phyloP scores from a whole-genome alignment of 2,329 filamentous ascomycete genomes.

The Orbilia ellipsospora region DNA sequence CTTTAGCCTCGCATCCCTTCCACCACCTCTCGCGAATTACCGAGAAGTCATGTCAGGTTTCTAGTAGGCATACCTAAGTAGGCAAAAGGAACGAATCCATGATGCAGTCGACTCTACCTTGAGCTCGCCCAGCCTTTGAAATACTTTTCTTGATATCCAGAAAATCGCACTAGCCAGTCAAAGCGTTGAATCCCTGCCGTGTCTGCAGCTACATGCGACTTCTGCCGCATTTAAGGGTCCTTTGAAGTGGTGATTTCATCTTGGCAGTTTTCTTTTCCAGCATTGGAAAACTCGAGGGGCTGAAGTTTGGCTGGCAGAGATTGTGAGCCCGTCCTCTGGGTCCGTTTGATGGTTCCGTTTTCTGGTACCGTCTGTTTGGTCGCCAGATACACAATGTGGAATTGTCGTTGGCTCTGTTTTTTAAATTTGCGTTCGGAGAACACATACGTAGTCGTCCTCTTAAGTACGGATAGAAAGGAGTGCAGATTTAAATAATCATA shows the following conservation, averaged over 20 bases:
- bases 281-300: constrained; percentile 4
- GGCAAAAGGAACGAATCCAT: not conserved
- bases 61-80: not conserved
- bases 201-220: constrained; percentile 16
- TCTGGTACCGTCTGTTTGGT: no score
- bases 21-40: constrained; percentile 7
- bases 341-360: not conserved
- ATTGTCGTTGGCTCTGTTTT: no score
- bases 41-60: constrained; percentile 13
- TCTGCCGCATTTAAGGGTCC: constrained; percentile 34
- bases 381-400: no score
- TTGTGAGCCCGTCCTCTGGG: not conserved
- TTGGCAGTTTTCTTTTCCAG: constrained; percentile 21
- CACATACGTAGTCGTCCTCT: constrained; percentile 13
- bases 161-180: constrained; percentile 14
- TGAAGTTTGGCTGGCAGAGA: constrained; percentile 4
- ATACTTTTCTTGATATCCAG: constrained; percentile 1
- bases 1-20: constrained; percentile 22
- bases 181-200: constrained; percentile 19
- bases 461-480: constrained; percentile 1
- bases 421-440: no score
- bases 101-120: constrained; percentile 7
- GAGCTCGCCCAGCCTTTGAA: constrained; percentile 2
- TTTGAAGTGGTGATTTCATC: constrained; percentile 13
- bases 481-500: no score